Evolutionary conservation across 1,284 basidiomycete species (phyloP), one percentile per base, ranked within the genome.

Genomic region (Pholiota adiposa): DNA sequence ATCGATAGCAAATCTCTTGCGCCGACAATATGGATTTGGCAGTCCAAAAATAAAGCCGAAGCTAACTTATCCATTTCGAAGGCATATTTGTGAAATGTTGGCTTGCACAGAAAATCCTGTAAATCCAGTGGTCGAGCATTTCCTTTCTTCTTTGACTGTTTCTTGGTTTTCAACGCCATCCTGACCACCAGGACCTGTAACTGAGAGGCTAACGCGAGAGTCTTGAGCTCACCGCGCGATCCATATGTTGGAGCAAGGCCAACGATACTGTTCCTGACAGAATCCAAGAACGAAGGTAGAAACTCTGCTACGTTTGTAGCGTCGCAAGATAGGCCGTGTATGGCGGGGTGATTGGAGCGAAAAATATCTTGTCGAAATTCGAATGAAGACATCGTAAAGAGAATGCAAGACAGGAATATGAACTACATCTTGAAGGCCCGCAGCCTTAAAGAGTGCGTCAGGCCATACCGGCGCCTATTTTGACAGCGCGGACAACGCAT

Each of bases 21-120:
- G 21, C 71, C 67, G 8, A 65, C 59, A 19, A 86, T 70, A 21
- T 70, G 71, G 4, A 84, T 46, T 0, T 68, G 68, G 8, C 75
- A 63, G 48, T 86, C 81, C n/a, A 65, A 52, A 65, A 69, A 75
- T 16, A 87, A 68, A 2, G 79, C 70, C 2, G 76, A 63, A 0
- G 78, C 75, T 1, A 87, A 63, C 34, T 72, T 74, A 46, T 77
- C 79, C 71, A 85, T 75, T 58, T 73, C 70, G 55, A 87, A 84
- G 0, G 77, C 76, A 62, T 72, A 68, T 57, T 78, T 79, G 21
- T 64, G 58, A 12, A 66, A 41, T 4, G 58, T 31, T 0, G 66
- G 27, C 27, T 73, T 59, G 50, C 72, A 72, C 14, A 83, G 66
- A 31, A 82, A 64, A 11, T 69, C 61, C 52, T 70, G 57, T 14